These are phyloP conservation scores for Harringtonia lauricola DNA, from an alignment of 2,329 filamentous ascomycete species.

Conservation along the genomic window DNA sequence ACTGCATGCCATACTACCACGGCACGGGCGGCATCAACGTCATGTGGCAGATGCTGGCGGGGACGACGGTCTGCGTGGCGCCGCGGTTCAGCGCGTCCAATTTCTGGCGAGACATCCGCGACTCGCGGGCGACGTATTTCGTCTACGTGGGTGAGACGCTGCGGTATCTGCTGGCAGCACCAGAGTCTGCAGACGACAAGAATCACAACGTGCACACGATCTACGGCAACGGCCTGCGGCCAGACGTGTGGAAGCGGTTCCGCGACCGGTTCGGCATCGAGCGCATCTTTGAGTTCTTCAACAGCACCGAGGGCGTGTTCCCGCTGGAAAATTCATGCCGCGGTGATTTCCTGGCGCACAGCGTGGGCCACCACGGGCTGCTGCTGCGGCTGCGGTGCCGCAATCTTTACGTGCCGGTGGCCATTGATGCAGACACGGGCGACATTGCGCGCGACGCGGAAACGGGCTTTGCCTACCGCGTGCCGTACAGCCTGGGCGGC, in stretches of 20 bases:
- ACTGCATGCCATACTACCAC: constrained; percentile 69
- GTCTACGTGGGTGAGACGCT: constrained; percentile 72
- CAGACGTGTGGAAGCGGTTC: constrained; percentile 58
- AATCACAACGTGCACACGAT: constrained; percentile 47
- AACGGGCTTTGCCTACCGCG: constrained; percentile 55
- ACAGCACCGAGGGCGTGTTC: constrained; percentile 63
- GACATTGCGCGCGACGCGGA: constrained; percentile 54
- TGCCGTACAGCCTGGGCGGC: constrained; percentile 57
- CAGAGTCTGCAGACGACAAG: constrained; percentile 49
- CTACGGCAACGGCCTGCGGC: constrained; percentile 56
- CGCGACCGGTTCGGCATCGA: constrained; percentile 50
- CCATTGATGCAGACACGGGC: constrained; percentile 56
- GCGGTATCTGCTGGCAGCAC: constrained; percentile 59
- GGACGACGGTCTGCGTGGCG: constrained; percentile 48
- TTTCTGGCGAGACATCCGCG: constrained; percentile 64
- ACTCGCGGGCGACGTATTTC: constrained; percentile 57
- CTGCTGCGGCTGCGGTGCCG: constrained; percentile 41
- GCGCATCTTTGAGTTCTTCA: constrained; percentile 64
- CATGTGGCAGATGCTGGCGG: constrained; percentile 40
- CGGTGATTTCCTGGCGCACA: constrained; percentile 50
- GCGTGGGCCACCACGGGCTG: constrained; percentile 61
- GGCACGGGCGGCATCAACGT: constrained; percentile 56
- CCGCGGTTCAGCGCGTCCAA: constrained; percentile 56
- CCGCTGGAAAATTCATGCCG: constrained; percentile 46
- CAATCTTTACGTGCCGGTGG: constrained; percentile 53